These are phyloP conservation scores for Leccinum uliginosum DNA, from an alignment of 768 basidiomycete species.

Conservation along the genomic window DNA sequence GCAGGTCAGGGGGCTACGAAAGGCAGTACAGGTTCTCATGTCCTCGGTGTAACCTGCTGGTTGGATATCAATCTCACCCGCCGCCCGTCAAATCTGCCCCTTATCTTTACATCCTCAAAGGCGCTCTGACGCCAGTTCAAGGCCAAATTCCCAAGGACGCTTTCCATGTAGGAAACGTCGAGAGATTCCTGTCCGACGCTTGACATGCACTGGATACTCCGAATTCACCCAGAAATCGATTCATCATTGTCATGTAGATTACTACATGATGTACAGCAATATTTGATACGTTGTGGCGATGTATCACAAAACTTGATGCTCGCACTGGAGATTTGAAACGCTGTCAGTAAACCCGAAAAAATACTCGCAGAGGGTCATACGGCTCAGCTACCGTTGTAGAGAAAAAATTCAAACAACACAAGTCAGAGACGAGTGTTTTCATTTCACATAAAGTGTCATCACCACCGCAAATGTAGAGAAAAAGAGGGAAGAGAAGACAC, in stretches of 20 bases:
- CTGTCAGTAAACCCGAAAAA: constrained; percentile 15
- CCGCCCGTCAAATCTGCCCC: constrained; percentile 74
- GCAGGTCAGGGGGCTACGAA: constrained; percentile 65
- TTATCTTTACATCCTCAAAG: constrained; percentile 75
- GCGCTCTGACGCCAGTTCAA: constrained; percentile 84
- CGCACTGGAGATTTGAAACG: background rate
- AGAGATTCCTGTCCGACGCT: background rate
- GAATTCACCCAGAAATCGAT: background rate
- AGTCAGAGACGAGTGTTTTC: constrained; percentile 44
- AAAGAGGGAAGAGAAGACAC: constrained; percentile 7
- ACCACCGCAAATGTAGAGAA: constrained; percentile 26
- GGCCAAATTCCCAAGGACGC: constrained; percentile 83
- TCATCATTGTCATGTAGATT: background rate
- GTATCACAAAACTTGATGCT: background rate
- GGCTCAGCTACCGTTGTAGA: constrained; percentile 89
- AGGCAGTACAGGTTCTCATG: constrained; percentile 65
- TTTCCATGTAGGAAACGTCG: constrained; percentile 51
- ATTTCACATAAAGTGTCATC: constrained; percentile 71
- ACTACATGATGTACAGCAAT: background rate
- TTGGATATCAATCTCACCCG: constrained; percentile 72
- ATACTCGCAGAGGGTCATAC: constrained; percentile 8
- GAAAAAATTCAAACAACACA: constrained; percentile 46
- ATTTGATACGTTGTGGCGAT: background rate
- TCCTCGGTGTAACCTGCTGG: constrained; percentile 45
- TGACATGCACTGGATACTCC: constrained; percentile 2